Percentiles rank a stretch among this genome's conserved stretches.
phyloP scores from a whole-genome alignment of 2,329 filamentous ascomycete genomes.

The Nemania diffusa region DNA sequence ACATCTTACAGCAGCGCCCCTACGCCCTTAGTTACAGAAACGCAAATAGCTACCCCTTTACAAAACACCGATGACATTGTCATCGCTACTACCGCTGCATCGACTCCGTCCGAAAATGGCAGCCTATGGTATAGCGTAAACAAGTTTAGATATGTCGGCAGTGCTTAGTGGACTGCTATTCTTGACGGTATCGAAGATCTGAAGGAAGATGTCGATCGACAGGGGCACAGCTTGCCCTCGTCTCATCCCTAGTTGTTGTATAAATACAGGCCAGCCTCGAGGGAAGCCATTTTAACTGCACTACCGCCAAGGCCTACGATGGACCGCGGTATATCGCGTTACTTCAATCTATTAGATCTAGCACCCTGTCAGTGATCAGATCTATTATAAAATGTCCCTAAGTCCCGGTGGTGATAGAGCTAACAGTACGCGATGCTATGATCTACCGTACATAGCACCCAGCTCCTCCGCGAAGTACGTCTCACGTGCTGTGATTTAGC shows the following conservation, averaged over 20 bases:
- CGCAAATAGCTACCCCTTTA: not conserved
- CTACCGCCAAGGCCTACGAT: constrained; percentile 44
- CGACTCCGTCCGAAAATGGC: constrained; percentile 20
- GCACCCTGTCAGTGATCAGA: constrained; percentile 42
- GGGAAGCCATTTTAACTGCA: constrained; percentile 43
- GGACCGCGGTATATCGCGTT: constrained; percentile 41
- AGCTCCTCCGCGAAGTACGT: constrained; percentile 56
- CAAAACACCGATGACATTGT: constrained; percentile 2
- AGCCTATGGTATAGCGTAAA: constrained; percentile 17
- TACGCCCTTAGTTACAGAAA: not conserved
- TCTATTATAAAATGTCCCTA: constrained; percentile 19
- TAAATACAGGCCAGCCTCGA: constrained; percentile 26
- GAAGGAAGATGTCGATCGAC: constrained; percentile 17
- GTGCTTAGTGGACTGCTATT: constrained; percentile 27
- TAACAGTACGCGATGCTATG: constrained; percentile 21
- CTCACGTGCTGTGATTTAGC: not conserved
- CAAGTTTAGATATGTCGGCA: constrained; percentile 19
- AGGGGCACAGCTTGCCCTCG: not conserved
- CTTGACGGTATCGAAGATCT: constrained; percentile 28
- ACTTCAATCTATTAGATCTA: constrained; percentile 45
- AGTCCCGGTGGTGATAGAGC: not conserved
- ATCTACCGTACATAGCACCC: constrained; percentile 57
- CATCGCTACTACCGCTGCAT: constrained; percentile 10
- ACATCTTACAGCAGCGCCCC: not conserved
- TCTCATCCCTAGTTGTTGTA: constrained; percentile 15